Evolutionary conservation across 2,329 filamentous ascomycete genomes (phyloP), one percentile per base, ranked within the genome.

Genomic region (Fusarium sp.): DNA sequence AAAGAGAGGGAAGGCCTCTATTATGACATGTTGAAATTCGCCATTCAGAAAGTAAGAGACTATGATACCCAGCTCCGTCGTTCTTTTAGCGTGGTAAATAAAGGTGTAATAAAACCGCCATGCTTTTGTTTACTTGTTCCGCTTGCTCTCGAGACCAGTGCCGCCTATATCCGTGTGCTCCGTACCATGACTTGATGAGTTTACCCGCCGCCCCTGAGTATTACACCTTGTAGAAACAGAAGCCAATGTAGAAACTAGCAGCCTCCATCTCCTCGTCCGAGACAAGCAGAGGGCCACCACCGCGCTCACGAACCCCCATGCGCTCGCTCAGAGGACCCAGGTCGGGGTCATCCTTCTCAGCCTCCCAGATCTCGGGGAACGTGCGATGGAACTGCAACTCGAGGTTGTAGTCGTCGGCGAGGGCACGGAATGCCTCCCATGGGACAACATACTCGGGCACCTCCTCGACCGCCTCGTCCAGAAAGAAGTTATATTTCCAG

Each of bases 391-490:
- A 99, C 83, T 98, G 93, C 78, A 98, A 85, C 82, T 99, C 97
- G 8, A 99, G 90, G 78, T 98, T 98, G 87, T 96, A 99, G 81
- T 98, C 95, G 81, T 98, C 95, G 20, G 97, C 97, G 78, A 98
- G 87, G 30, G 95, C 95, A 84, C 97, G 94, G 86, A 99, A 98
- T 1, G 95, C 95, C 82, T 98, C 95, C 96, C 97, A 99, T 0
- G 97, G 97, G 1, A 99, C 97, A 2, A 99, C 96, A 81, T 98
- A 99, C 85, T 99, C 97, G 3, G 97, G 96, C 9, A 98, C 94
- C 80, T 95, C 94, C 82, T 98, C 96, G 23, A 99, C 97, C 0
- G 97, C 97, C 84, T 99, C 97, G 79, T 97, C 92, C 66, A 99
- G 91, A 83, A 95, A 97, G 86, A 98, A 99, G 80, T 92, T 97